These are phyloP conservation scores for Dothideomycetidae sp. DNA, from an alignment of 2,329 filamentous ascomycete genomes.

Conservation along the genomic window DNA sequence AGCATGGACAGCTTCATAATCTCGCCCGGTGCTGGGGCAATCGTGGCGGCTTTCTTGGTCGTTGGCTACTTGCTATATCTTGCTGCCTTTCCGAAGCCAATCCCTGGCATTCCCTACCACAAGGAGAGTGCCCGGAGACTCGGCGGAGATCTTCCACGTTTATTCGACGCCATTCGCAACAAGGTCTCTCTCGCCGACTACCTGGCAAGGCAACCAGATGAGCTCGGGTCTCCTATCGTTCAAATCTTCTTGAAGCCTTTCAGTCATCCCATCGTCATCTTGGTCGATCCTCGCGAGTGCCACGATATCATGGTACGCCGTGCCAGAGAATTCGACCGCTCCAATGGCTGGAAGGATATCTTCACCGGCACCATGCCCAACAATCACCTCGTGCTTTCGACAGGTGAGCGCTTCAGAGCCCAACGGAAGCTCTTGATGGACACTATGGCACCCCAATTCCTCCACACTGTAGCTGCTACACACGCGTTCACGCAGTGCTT, in stretches of 20 bases:
- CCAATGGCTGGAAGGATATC: too few relatives aligned
- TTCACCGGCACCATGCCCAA: constrained; percentile 15
- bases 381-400: constrained; percentile 16
- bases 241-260: constrained; percentile 37
- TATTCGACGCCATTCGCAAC: too few relatives aligned
- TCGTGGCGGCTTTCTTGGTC: too few relatives aligned
- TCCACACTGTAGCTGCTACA: constrained; percentile 18
- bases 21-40: too few relatives aligned
- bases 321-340: constrained; percentile 33
- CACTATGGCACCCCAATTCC: constrained; percentile 18
- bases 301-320: constrained; percentile 34
- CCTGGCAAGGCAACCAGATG: too few relatives aligned
- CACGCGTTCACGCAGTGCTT: constrained; percentile 16
- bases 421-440: constrained; percentile 18
- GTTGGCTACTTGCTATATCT: constrained; percentile 14
- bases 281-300: constrained; percentile 30
- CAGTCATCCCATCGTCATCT: constrained; percentile 29
- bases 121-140: too few relatives aligned
- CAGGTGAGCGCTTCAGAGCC: constrained; percentile 13
- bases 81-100: constrained; percentile 27
- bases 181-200: too few relatives aligned
- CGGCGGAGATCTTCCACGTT: too few relatives aligned
- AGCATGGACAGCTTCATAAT: too few relatives aligned
- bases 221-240: constrained; percentile 28
- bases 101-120: constrained; percentile 36